phyloP scores from a whole-genome alignment of 305 asterid species.

The Fraxinus sp. region DNA sequence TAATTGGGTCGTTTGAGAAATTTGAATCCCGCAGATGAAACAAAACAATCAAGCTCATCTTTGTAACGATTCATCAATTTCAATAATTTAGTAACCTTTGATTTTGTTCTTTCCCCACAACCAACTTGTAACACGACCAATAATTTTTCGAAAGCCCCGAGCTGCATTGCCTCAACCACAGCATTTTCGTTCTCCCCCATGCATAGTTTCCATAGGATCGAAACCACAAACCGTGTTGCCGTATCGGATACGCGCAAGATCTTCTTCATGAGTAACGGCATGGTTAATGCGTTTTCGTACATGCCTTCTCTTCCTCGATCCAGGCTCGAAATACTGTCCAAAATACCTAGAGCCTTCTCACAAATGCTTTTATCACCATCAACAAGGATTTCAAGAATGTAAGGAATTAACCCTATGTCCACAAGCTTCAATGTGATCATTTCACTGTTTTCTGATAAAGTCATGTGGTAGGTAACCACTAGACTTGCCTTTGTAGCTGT shows the following conservation, averaged over 20 bases:
- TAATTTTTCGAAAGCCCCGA: conserved; percentile 79
- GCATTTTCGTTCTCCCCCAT: conserved; percentile 38
- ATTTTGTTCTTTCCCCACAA: conserved; percentile 56
- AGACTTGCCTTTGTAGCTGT: conserved; percentile 57
- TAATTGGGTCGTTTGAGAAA: conserved; percentile 49
- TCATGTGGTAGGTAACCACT: conserved; percentile 46
- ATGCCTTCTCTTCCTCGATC: conserved; percentile 49
- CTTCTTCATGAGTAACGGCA: conserved; percentile 73
- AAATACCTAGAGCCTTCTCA: conserved; percentile 55
- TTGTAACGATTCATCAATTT: conserved; percentile 66
- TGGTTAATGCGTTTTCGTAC: conserved; percentile 43
- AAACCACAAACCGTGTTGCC: conserved; percentile 52
- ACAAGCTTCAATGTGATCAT: conserved; percentile 31
- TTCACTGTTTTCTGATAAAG: conserved; percentile 11
- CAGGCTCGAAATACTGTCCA: conserved; percentile 45
- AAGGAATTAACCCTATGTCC: conserved; percentile 47
- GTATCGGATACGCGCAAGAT: conserved; percentile 55
- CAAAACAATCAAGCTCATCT: conserved; percentile 62
- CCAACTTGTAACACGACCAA: conserved; percentile 78
- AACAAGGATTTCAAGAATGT: conserved; percentile 62
- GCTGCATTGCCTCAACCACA: conserved; percentile 54
- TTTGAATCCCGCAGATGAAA: conserved; percentile 62
- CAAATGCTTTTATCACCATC: conserved; percentile 54
- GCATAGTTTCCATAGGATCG: conserved; percentile 62
- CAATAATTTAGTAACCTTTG: conserved; percentile 62